Base-by-base conservation (phyloP, 768 basidiomycete species). In the Erythrobasidium yunnanense region DNA sequence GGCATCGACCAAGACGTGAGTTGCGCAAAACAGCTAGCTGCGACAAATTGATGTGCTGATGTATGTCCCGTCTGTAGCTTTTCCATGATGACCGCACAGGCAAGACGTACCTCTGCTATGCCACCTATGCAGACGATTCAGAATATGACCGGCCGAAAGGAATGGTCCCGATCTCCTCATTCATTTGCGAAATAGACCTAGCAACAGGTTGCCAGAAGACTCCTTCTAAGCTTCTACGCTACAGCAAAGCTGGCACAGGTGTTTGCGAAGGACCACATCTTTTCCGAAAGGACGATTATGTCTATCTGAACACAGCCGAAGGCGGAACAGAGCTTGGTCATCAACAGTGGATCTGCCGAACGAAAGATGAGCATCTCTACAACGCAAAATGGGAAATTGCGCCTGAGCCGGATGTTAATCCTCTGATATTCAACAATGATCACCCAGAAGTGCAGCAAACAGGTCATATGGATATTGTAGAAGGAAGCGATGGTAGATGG, bases 1-100 rank as follows among this genome's bases (percentile, higher is more conserved):
- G 50, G 50, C 25, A 52, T 52, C 7, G 50, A 52, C 25, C 50
- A 52, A 30, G 50, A 52, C 25, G 50, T 52, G 27, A 52, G 50
- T 52, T 23, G 7, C 13, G 13, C 15, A 25, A 23, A 22, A 20
- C 15, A 8, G 20, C 13, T 20, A 8, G 13, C 25, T 22, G 11
- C 11, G 13, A 11, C 15, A 8, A 30, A 11, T 8, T 52, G 20
- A 52, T 45, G 15, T 45, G 50, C 18, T 11, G 15, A 11, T 52
- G 50, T 30, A 13, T 52, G 20, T 8, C 20, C 13, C 50, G 11
- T 42, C n/a, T 42, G 11, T 23, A 52, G 50, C 18, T 52, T 23
- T 52, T 13, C 22, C 18, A 22, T 23, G 50, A 52, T 52, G 50
- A 8, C 25, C 13, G 27, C 13, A 52, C 20, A 13, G 50, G 50